Percentiles rank a stretch among this genome's conserved stretches.
phyloP scores from a whole-genome alignment of 257 asterid genomes.

The Solanum bulbocastanum region DNA sequence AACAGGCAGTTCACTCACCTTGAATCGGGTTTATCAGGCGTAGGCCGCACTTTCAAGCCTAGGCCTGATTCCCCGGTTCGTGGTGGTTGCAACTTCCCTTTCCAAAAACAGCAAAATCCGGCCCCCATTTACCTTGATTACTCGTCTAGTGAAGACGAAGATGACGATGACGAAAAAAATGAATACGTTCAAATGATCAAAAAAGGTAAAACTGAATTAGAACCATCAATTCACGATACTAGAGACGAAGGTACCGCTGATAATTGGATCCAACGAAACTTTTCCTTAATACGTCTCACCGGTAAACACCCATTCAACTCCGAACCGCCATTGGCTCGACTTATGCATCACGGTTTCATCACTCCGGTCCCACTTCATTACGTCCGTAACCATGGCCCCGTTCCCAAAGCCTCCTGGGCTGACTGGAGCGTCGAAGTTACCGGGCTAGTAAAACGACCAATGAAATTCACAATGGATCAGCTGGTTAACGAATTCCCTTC shows the following conservation, averaged over 20 bases:
- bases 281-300: constrained; percentile 74
- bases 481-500: constrained; percentile 42
- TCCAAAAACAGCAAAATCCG: not conserved
- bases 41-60: constrained; percentile 26
- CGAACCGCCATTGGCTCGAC: constrained; percentile 66
- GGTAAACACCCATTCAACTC: constrained; percentile 97
- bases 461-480: constrained; percentile 55
- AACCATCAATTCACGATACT: constrained; percentile 48
- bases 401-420: constrained; percentile 50
- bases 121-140: constrained; percentile 8
- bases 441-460: constrained; percentile 61
- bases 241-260: constrained; percentile 72
- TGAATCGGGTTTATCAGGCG: constrained; percentile 27
- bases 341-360: constrained; percentile 92
- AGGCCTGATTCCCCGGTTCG: constrained; percentile 63
- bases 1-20: constrained; percentile 48
- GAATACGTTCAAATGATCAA: constrained; percentile 18
- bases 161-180: constrained; percentile 20
- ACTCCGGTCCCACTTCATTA: constrained; percentile 95
- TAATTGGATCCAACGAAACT: constrained; percentile 69
- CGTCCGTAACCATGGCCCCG: constrained; percentile 93
- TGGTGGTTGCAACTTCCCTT: constrained; percentile 27
- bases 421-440: constrained; percentile 77
- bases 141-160: constrained; percentile 40
- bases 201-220: constrained; percentile 52